A percentile compares a stretch with the other conserved stretches of the same genome.
These are phyloP conservation scores for Candida stauntonica DNA, from an alignment of 805 yeast genomes.

Conservation along the genomic window DNA sequence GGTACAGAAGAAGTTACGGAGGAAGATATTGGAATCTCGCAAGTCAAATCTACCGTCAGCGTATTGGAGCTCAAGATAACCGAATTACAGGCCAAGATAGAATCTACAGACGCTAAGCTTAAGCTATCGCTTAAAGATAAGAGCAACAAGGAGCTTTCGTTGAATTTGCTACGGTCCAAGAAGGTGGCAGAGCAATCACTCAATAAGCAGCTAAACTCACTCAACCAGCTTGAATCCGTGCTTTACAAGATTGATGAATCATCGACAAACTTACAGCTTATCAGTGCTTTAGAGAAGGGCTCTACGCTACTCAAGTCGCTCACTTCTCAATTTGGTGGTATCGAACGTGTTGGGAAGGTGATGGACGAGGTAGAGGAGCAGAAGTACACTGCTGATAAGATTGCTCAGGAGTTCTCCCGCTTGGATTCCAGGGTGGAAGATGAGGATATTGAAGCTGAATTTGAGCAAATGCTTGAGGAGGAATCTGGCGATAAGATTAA, in stretches of 20 bases:
- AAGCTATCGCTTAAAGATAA: conserved; percentile 21
- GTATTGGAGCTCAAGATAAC: conserved; percentile 21
- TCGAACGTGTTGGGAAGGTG: conserved; percentile 38
- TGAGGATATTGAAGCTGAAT: conserved; percentile 31
- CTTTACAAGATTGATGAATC: conserved; percentile 40
- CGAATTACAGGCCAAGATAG: conserved; percentile 22
- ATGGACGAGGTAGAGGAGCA: conserved; percentile 38
- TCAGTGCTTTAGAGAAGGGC: conserved; percentile 35
- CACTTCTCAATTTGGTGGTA: conserved; percentile 39
- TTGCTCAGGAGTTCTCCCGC: conserved; percentile 32
- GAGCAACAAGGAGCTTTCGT: conserved; percentile 28
- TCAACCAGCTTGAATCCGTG: conserved; percentile 35
- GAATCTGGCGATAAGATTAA: conserved; percentile 6
- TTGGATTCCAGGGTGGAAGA: conserved; percentile 22
- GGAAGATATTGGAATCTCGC: conserved; percentile 31
- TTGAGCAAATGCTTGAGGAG: conserved; percentile 30
- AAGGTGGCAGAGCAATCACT: conserved; percentile 34
- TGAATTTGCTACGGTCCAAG: conserved; percentile 31
- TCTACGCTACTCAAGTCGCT: conserved; percentile 33
- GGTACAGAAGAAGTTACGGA: conserved; percentile 27
- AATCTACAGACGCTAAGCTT: conserved; percentile 13
- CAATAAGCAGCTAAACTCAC: conserved; percentile 28
- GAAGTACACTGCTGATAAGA: conserved; percentile 33
- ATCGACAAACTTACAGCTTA: conserved; percentile 35
- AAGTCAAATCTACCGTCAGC: conserved; percentile 28